Percentiles rank a stretch among this genome's conserved stretches.
Evolutionary conservation across 192 early-diverging fungal genomes (phyloP).

Genomic region (Coemansia interrupta): DNA sequence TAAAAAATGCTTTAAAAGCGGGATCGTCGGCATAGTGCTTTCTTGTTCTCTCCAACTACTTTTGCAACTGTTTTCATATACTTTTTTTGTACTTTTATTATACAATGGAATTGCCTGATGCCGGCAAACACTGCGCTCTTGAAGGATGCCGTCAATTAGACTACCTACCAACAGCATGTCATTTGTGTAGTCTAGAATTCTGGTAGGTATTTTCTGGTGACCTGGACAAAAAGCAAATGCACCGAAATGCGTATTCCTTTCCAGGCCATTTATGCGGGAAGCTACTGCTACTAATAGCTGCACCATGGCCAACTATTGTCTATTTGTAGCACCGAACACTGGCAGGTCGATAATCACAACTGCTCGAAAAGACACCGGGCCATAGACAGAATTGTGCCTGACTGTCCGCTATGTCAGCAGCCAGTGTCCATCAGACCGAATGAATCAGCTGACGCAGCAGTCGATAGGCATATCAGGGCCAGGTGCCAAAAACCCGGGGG

Average conservation of each 20-base stretch:
- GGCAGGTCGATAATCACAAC: slow-evolving; percentile 61
- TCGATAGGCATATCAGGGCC: slow-evolving; percentile 22
- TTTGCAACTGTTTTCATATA: slow-evolving; percentile 7
- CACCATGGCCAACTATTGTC: neutral
- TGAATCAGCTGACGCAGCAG: slow-evolving; percentile 66
- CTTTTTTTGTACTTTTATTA: slow-evolving; percentile 7
- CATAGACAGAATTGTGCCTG: slow-evolving; percentile 63
- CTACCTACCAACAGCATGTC: slow-evolving; percentile 54
- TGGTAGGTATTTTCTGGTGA: slow-evolving; percentile 42
- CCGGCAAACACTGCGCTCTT: slow-evolving; percentile 66
- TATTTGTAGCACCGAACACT: slow-evolving; percentile 62
- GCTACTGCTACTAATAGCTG: neutral
- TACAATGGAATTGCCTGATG: slow-evolving; percentile 67
- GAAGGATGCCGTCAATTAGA: slow-evolving; percentile 59
- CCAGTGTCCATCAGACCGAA: slow-evolving; percentile 68
- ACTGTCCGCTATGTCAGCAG: slow-evolving; percentile 71
- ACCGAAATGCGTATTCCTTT: neutral
- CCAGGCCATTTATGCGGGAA: neutral
- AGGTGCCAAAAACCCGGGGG: slow-evolving; percentile 17
- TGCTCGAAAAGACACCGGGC: slow-evolving; percentile 59
- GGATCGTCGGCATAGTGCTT: neutral
- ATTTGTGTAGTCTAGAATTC: slow-evolving; percentile 44
- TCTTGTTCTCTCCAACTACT: neutral
- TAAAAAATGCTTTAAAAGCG: neutral
- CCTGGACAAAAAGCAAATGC: neutral